Evolutionary conservation across 768 basidiomycete genomes (phyloP).

Genomic region (Amanita molliuscula): DNA sequence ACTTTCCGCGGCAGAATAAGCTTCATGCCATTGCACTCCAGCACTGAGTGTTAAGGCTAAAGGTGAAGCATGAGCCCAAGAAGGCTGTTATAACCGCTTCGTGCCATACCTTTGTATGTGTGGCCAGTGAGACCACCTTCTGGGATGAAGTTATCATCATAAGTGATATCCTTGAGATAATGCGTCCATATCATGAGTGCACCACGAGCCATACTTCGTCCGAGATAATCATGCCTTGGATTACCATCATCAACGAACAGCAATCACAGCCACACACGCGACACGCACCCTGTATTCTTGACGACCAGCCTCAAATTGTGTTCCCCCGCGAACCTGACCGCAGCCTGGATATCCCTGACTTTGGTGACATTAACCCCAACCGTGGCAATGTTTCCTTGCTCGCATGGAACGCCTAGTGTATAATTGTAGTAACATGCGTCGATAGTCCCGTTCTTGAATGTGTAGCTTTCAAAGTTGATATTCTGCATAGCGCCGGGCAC

Average conservation of each 20-base stretch:
- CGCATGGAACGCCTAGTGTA: conserved; percentile 25
- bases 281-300: conserved; percentile 23
- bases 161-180: conserved; percentile 23
- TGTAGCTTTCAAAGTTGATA: conserved; percentile 19
- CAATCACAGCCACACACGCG: not conserved
- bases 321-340: not conserved
- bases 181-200: conserved; percentile 33
- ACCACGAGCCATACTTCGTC: conserved; percentile 31
- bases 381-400: conserved; percentile 32
- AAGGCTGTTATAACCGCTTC: not conserved
- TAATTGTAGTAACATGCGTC: conserved; percentile 42
- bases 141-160: conserved; percentile 18
- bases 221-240: conserved; percentile 30
- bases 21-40: conserved; percentile 36
- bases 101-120: not conserved
- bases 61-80: not conserved
- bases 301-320: conserved; percentile 28
- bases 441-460: conserved; percentile 34
- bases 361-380: conserved; percentile 30
- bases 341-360: conserved; percentile 26
- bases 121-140: conserved; percentile 18
- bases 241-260: conserved; percentile 8
- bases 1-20: conserved; percentile 27
- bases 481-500: conserved; percentile 30
- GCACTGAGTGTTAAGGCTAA: conserved; percentile 25